phyloP scores from a whole-genome alignment of 441 rosid genomes.

The Cnidoscolus chayamansa region DNA sequence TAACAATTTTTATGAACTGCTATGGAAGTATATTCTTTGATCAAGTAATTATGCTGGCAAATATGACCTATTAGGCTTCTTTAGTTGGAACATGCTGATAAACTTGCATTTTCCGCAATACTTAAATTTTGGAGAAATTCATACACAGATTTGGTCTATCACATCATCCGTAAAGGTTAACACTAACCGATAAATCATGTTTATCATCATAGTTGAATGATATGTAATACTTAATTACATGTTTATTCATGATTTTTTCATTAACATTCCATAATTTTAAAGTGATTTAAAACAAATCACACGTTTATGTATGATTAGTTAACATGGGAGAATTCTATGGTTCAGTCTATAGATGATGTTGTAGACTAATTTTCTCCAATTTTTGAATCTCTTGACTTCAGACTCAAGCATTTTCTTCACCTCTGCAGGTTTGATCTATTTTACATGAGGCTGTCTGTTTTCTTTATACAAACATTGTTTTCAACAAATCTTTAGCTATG shows the following conservation, averaged over 20 bases:
- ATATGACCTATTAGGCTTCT: neutral
- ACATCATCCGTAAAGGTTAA: too few species aligned
- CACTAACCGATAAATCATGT: too few species aligned
- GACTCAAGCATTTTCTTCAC: neutral
- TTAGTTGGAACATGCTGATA: neutral
- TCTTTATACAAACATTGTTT: constrained; percentile 15
- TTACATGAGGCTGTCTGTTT: neutral
- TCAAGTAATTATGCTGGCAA: neutral
- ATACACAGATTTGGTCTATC: too few species aligned
- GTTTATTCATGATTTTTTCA: too few species aligned
- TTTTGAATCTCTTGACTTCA: neutral
- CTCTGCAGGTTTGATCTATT: neutral
- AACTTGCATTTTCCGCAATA: neutral
- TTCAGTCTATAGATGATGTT: too few species aligned
- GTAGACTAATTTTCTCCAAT: neutral
- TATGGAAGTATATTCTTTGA: neutral
- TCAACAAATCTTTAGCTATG: constrained; percentile 39
- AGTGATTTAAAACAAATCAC: too few species aligned
- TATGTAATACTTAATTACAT: too few species aligned
- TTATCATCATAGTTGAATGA: too few species aligned
- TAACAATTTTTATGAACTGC: neutral
- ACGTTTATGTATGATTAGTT: too few species aligned
- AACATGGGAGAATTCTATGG: too few species aligned
- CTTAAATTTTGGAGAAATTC: neutral
- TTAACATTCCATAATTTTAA: too few species aligned